A percentile compares a stretch with the other conserved stretches of the same genome.
Evolutionary conservation across 805 yeast species (phyloP).

Genomic region (Saccharomycopsis selenospora): DNA sequence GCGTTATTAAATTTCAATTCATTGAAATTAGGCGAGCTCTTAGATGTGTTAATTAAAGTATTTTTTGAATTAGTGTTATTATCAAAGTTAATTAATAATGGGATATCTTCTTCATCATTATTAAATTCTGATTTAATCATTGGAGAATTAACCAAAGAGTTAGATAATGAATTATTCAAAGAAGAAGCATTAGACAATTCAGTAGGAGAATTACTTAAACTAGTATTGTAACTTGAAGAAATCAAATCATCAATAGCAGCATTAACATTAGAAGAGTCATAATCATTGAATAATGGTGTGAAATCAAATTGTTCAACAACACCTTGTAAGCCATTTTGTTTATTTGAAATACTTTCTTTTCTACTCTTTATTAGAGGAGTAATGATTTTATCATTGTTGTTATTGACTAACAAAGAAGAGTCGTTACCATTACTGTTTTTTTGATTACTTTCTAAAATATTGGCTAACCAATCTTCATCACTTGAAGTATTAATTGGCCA

Average conservation of each 20-base stretch:
- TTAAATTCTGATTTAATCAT: slow-evolving; percentile 29
- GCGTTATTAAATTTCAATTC: slow-evolving; percentile 7
- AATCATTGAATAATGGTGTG: slow-evolving; percentile 5
- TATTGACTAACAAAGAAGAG: not conserved
- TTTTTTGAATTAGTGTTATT: not conserved
- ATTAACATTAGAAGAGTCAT: slow-evolving; percentile 3
- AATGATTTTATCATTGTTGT: not conserved
- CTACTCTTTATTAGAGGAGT: not conserved
- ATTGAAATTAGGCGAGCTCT: slow-evolving; percentile 8
- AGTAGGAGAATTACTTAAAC: not conserved
- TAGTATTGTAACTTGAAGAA: slow-evolving; percentile 4
- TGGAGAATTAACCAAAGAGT: slow-evolving; percentile 28
- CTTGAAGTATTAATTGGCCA: not conserved
- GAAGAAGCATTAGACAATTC: slow-evolving; percentile 5
- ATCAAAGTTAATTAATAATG: slow-evolving; percentile 3
- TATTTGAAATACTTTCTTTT: not conserved
- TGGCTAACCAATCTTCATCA: slow-evolving; percentile 14
- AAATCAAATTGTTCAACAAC: not conserved
- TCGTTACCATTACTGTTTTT: too few species aligned
- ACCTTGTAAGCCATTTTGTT: not conserved
- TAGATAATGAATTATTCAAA: slow-evolving; percentile 22
- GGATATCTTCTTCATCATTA: slow-evolving; percentile 34
- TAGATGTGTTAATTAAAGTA: slow-evolving; percentile 4
- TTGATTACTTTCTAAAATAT: slow-evolving; percentile 1
- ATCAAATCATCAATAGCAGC: slow-evolving; percentile 5